Conservation (phyloP, 768 basidiomycete genomes). For the Pleurotus djamor region DNA sequence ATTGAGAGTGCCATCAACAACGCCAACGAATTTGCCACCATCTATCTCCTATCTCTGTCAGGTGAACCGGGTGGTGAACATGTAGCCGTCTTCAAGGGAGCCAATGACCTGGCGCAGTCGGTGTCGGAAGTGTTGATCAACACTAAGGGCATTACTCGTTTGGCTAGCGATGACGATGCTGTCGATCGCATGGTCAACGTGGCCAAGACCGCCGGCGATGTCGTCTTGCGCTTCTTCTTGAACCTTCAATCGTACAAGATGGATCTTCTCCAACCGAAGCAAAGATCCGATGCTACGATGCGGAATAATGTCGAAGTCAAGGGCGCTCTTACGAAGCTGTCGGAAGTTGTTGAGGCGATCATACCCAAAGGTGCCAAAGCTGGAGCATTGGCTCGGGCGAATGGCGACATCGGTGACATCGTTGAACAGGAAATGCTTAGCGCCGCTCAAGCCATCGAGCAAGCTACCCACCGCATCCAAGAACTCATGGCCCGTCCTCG, state of each 20-base stretch:
- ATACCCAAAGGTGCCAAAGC: slow-evolving; percentile 82
- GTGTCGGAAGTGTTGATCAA: slow-evolving; percentile 90
- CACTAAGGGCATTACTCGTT: slow-evolving; percentile 93
- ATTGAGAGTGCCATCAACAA: slow-evolving; percentile 96
- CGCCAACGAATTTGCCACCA: slow-evolving; percentile 93
- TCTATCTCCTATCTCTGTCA: slow-evolving; percentile 88
- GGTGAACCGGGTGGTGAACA: slow-evolving; percentile 90
- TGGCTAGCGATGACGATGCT: slow-evolving; percentile 88
- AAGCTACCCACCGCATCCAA: slow-evolving; percentile 87
- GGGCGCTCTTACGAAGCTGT: slow-evolving; percentile 78
- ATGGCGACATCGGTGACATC: slow-evolving; percentile 93
- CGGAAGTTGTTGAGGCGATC: slow-evolving; percentile 82
- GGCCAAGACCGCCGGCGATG: slow-evolving; percentile 85
- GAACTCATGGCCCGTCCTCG: slow-evolving; percentile 89
- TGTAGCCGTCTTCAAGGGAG: slow-evolving; percentile 97
- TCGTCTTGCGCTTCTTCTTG: slow-evolving; percentile 89
- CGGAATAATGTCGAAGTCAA: slow-evolving; percentile 88
- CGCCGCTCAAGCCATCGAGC: slow-evolving; percentile 91
- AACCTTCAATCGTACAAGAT: slow-evolving; percentile 96
- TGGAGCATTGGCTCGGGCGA: slow-evolving; percentile 67
- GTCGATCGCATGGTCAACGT: slow-evolving; percentile 86
- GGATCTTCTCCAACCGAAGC: slow-evolving; percentile 65
- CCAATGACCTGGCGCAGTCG: slow-evolving; percentile 95
- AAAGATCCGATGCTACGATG: slow-evolving; percentile 85
- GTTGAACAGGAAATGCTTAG: slow-evolving; percentile 96